Percentiles rank a stretch among this genome's conserved stretches.
These are phyloP conservation scores for Lathyrus sativus DNA, from an alignment of 306 rosid genomes.

Conservation along the genomic window DNA sequence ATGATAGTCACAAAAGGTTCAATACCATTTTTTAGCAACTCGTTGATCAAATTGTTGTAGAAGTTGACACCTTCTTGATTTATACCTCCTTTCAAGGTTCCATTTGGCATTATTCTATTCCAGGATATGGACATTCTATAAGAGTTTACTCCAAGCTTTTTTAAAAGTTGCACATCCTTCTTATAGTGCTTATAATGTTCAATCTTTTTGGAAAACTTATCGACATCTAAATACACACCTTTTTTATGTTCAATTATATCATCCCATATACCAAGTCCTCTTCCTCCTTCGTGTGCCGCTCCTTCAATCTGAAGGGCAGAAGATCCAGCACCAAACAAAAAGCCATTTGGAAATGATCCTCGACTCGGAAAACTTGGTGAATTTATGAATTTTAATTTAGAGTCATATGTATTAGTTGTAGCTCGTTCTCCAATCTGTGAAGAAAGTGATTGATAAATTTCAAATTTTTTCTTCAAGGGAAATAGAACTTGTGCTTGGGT, in stretches of 20 bases:
- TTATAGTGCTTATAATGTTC: constrained; percentile 40
- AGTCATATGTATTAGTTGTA: no score
- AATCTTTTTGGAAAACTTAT: constrained; percentile 20
- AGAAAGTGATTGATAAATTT: no score
- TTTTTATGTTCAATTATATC: neutral
- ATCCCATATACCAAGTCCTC: constrained; percentile 36
- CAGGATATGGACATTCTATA: constrained; percentile 46
- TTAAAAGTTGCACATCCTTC: constrained; percentile 41
- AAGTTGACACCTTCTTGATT: constrained; percentile 15
- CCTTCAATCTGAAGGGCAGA: constrained; percentile 33
- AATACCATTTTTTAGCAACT: constrained; percentile 41
- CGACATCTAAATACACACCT: neutral
- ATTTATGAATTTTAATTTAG: no score
- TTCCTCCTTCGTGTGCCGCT: constrained; percentile 29
- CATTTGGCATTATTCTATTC: constrained; percentile 43
- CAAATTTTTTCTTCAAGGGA: no score
- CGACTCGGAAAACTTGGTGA: no score
- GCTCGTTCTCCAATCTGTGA: no score
- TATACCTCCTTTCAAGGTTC: constrained; percentile 41
- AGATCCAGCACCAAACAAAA: no score
- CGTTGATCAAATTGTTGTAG: constrained; percentile 41
- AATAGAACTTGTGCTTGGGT: no score
- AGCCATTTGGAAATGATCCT: no score
- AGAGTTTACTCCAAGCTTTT: constrained; percentile 36
- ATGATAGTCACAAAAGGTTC: constrained; percentile 33